A percentile compares a stretch with the other conserved stretches of the same genome.
Conservation (phyloP, 83 land plant genomes). For the Picea abies region DNA sequence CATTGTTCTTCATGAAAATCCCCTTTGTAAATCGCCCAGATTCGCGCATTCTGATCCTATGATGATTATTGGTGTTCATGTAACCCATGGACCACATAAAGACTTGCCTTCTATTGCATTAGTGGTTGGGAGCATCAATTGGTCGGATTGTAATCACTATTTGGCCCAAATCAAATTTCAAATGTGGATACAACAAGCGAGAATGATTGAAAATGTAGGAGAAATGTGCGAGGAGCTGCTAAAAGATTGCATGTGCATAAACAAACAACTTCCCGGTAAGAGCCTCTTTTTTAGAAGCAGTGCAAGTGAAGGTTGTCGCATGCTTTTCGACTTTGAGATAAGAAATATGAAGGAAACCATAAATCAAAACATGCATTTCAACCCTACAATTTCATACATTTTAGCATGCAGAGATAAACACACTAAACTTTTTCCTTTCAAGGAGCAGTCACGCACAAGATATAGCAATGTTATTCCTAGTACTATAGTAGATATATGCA, state of each 20-base stretch:
- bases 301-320: constrained; percentile 39
- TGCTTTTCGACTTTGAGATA: constrained; percentile 36
- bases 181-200: constrained; percentile 23
- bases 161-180: constrained; percentile 41
- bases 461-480: constrained; percentile 34
- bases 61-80: constrained; percentile 51
- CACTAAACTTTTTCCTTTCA: no score
- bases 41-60: constrained; percentile 19
- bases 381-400: no score
- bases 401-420: constrained; percentile 44
- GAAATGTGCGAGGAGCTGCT: no score
- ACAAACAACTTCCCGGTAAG: no score
- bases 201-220: no score
- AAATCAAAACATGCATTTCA: background rate
- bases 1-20: constrained; percentile 31
- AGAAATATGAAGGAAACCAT: constrained; percentile 20
- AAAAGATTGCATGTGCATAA: no score
- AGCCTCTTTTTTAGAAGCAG: no score
- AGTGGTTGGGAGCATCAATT: constrained; percentile 48
- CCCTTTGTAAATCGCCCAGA: no score
- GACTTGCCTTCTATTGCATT: constrained; percentile 60
- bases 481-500: constrained; percentile 36
- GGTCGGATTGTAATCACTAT: no score
- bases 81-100: constrained; percentile 50
- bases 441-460: constrained; percentile 34